Base-by-base conservation (phyloP, 768 basidiomycete species). In the Xerocomellus dryophilus region DNA sequence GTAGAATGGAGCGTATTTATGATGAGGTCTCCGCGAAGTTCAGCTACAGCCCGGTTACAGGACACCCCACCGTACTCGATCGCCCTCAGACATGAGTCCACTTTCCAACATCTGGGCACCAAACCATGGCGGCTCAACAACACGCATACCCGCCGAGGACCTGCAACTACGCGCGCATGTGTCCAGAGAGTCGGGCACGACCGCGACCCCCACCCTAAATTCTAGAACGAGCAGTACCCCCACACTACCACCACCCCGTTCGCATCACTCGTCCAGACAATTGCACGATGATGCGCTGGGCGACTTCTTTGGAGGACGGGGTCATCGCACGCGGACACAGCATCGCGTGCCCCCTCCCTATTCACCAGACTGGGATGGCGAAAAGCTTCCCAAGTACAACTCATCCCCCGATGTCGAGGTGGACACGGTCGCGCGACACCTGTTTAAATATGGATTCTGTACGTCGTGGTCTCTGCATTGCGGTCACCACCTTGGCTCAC, bases 371-470 rank as follows among this genome's bases (percentile, higher is more conserved):
- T 70, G 71, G 61, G 63, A 68, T 1, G 61, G 65, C 47, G 66
- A 72, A 31, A 72, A 68, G 50, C 63, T 69, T 2, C 65, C 68
- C 15, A 27, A 0, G 32, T 69, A 66, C 21, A 6, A 40, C 3
- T 31, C 57, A 61, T 50, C 72, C 56, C 47, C 66, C 66, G 31
- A 73, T 52, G 68, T 71, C 20, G 81, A 85, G 70, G 75, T 77
- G 32, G 66, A 74, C 5, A 85, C 82, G 23, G 77, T 84, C 45
- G 80, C 83, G 7, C 76, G 78, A 69, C 82, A 78, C 64, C 67
- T 85, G 43, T 85, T 85, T 72, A 80, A 79, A 61, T 84, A 83
- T 53, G 82, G 83, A 41, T 84, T 85, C 62, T 62, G 84, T 85
- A 60, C 63, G 83, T 48, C 0, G 11, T 8, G 8, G 8, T 23